Conservation (phyloP, 345 rosid genomes). For the Syzygium grande region DNA sequence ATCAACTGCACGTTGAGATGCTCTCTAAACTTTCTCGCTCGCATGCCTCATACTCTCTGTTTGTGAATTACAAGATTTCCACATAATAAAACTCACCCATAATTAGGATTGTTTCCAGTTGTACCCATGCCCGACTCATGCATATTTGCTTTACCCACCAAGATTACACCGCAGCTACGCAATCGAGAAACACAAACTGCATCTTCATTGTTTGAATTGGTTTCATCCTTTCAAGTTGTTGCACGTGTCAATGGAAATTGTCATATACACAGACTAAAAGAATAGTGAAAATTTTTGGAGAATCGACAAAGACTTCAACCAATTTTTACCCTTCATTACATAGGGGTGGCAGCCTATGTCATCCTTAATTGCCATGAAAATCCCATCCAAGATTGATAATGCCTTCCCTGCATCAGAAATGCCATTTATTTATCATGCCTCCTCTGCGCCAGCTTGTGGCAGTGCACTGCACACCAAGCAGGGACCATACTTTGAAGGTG, state of each 20-base stretch:
- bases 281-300: background rate
- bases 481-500: background rate
- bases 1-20: background rate
- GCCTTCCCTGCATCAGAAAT: slow-evolving; percentile 51
- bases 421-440: background rate
- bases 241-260: slow-evolving; percentile 33
- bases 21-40: background rate
- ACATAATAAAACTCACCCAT: slow-evolving; percentile 44
- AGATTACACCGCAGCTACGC: slow-evolving; percentile 69
- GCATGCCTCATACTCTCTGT: background rate
- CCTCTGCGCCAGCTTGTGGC: background rate
- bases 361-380: slow-evolving; percentile 81
- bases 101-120: slow-evolving; percentile 83
- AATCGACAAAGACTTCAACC: background rate
- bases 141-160: slow-evolving; percentile 89
- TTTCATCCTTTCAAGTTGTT: slow-evolving; percentile 79
- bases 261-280: background rate
- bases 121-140: slow-evolving; percentile 97
- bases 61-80: background rate
- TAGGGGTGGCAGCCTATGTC: slow-evolving; percentile 81
- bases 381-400: slow-evolving; percentile 66
- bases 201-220: slow-evolving; percentile 49
- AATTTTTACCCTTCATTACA: slow-evolving; percentile 50
- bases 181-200: slow-evolving; percentile 66
- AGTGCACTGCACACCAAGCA: background rate